Evolutionary conservation across 2,329 filamentous ascomycete genomes (phyloP).

Genomic region (Balansia obtecta): DNA sequence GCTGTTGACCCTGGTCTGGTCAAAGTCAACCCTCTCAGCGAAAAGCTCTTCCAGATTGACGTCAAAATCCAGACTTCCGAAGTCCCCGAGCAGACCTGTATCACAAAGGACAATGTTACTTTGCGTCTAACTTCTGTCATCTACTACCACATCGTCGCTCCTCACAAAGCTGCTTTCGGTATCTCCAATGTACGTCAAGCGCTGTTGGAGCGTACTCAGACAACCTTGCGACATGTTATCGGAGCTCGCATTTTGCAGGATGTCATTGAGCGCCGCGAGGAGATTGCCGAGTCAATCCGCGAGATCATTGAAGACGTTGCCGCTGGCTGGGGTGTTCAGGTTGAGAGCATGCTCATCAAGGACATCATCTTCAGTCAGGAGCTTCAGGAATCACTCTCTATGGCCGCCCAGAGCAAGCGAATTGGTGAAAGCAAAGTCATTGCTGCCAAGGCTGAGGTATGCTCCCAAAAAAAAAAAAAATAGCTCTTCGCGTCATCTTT

Average conservation of each 20-base stretch:
- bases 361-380: slow-evolving; percentile 97
- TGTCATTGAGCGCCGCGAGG: slow-evolving; percentile 95
- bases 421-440: slow-evolving; percentile 99
- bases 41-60: slow-evolving; percentile 81
- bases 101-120: slow-evolving; percentile 99
- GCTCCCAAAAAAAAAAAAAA: background rate
- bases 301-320: slow-evolving; percentile 98
- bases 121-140: slow-evolving; percentile 91
- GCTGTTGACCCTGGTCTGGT: slow-evolving; percentile 94
- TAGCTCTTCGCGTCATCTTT: background rate
- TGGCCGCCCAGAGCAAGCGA: slow-evolving; percentile 97
- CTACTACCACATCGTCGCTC: slow-evolving; percentile 94
- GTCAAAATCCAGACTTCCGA: slow-evolving; percentile 99
- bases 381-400: slow-evolving; percentile 88
- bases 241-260: slow-evolving; percentile 93
- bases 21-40: slow-evolving; percentile 92
- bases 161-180: slow-evolving; percentile 94
- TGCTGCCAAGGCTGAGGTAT: slow-evolving; percentile 75
- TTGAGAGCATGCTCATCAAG: slow-evolving; percentile 98
- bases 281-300: slow-evolving; percentile 86
- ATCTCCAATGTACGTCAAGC: slow-evolving; percentile 91
- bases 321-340: slow-evolving; percentile 83
- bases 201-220: slow-evolving; percentile 96
- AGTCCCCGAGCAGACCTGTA: slow-evolving; percentile 92
- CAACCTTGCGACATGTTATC: slow-evolving; percentile 90